Percentiles rank a stretch among this genome's conserved stretches.
Conservation (phyloP, 2,329 filamentous ascomycete species). For the Beauveria caledonica region DNA sequence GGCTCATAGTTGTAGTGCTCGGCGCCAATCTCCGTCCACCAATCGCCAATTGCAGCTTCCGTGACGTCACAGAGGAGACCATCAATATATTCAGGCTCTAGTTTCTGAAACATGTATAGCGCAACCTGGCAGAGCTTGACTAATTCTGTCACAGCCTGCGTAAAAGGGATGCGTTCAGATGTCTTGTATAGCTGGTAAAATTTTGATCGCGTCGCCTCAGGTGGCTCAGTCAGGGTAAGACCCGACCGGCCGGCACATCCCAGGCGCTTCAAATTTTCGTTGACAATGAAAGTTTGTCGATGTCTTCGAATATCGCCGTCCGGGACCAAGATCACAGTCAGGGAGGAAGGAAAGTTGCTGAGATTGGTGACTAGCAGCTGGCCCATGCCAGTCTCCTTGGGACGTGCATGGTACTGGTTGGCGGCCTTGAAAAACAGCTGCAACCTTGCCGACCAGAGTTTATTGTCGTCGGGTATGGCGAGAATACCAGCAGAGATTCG, state of each 20-base stretch:
- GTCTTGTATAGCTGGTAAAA: constrained; percentile 87
- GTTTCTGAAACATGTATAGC: constrained; percentile 76
- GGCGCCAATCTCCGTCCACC: constrained; percentile 91
- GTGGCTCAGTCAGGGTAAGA: constrained; percentile 70
- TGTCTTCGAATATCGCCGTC: constrained; percentile 77
- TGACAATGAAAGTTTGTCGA: constrained; percentile 80
- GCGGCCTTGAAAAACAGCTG: constrained; percentile 81
- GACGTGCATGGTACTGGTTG: constrained; percentile 74
- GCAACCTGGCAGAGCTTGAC: constrained; percentile 89
- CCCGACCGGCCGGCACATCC: constrained; percentile 87
- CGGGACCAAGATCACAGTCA: constrained; percentile 86
- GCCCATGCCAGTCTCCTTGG: constrained; percentile 73
- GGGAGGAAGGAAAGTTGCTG: constrained; percentile 80
- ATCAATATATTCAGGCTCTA: constrained; percentile 84
- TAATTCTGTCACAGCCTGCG: constrained; percentile 74
- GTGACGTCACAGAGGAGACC: constrained; percentile 90
- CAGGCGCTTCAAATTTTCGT: constrained; percentile 85
- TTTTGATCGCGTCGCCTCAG: constrained; percentile 76
- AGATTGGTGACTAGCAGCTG: constrained; percentile 91
- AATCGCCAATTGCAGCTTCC: constrained; percentile 81
- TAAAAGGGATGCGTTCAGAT: constrained; percentile 71
- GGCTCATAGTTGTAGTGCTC: constrained; percentile 92
- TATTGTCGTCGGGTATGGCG: constrained; percentile 72
- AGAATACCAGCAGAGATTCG: constrained; percentile 72
- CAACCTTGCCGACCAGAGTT: constrained; percentile 68